Evolutionary conservation across 192 early-diverging fungal genomes (phyloP).

Genomic region (Dissophora ornata): DNA sequence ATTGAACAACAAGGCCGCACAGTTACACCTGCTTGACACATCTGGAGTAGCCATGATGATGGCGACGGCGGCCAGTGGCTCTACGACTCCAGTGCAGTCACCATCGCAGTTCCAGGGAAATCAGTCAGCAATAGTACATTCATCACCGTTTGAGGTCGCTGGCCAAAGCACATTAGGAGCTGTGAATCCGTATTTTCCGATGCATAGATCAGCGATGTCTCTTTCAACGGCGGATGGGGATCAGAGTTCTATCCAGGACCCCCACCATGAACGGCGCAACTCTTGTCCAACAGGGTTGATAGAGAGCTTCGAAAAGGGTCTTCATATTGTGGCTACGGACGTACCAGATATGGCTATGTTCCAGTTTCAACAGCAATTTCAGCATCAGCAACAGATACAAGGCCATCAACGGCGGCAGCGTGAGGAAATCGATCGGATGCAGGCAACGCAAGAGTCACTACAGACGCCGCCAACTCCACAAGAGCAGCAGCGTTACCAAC

Average conservation of each 20-base stretch:
- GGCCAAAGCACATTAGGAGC: no score
- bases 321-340: neutral
- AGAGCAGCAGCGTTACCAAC: neutral
- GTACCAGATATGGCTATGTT: conserved; percentile 1
- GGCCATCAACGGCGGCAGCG: neutral
- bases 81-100: no score
- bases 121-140: no score
- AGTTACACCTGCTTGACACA: neutral
- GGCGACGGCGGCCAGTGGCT: no score
- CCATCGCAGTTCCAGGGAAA: no score
- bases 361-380: conserved; percentile 17
- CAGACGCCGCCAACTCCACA: neutral
- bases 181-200: no score
- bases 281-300: conserved; percentile 30
- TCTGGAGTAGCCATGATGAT: no score
- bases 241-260: no score
- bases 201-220: no score
- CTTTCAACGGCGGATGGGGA: no score
- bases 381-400: neutral
- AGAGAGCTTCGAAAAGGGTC: conserved; percentile 12
- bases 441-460: neutral
- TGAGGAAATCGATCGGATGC: neutral
- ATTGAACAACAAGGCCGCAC: neutral
- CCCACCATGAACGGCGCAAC: conserved; percentile 12
- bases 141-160: no score